Conservation (phyloP, 495 filamentous ascomycete genomes). For the Corynascus novoguineensis region DNA sequence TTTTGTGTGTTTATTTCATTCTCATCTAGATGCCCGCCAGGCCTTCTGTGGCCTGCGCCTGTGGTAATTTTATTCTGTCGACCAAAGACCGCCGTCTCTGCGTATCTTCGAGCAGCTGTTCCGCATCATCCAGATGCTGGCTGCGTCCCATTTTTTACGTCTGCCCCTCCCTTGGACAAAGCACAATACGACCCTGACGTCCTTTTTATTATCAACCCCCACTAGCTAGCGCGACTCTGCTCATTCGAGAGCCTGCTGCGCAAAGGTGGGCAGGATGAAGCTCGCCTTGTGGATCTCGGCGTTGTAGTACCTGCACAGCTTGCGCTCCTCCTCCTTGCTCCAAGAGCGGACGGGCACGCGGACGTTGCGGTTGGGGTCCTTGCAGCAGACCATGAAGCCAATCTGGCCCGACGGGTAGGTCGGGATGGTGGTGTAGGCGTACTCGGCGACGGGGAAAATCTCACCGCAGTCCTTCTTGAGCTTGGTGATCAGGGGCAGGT, state of each 20-base stretch:
- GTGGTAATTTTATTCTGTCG: constrained; percentile 1
- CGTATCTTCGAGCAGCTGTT: constrained; percentile 5
- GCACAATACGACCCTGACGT: background rate
- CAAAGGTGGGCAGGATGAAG: constrained; percentile 91
- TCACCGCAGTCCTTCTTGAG: constrained; percentile 94
- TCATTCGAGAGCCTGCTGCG: constrained; percentile 66
- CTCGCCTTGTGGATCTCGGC: constrained; percentile 87
- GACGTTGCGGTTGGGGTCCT: constrained; percentile 79
- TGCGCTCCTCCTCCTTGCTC: constrained; percentile 81
- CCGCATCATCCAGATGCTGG: background rate
- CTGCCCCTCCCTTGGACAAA: background rate
- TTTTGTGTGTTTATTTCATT: background rate
- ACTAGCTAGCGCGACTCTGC: background rate
- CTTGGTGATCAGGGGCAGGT: constrained; percentile 80
- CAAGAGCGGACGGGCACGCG: constrained; percentile 74
- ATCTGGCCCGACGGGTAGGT: constrained; percentile 99
- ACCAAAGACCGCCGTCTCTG: constrained; percentile 1
- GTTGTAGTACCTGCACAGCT: constrained; percentile 93
- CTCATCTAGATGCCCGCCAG: background rate
- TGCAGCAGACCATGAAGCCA: constrained; percentile 99
- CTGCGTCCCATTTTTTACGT: constrained; percentile 11
- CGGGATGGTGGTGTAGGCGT: constrained; percentile 98
- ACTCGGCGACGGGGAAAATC: constrained; percentile 96
- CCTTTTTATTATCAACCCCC: background rate
- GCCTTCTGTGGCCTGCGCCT: background rate